Evolutionary conservation across 1,284 basidiomycete species (phyloP), one percentile per base, ranked within the genome.

Genomic region (Lentinula novae-zelandiae): DNA sequence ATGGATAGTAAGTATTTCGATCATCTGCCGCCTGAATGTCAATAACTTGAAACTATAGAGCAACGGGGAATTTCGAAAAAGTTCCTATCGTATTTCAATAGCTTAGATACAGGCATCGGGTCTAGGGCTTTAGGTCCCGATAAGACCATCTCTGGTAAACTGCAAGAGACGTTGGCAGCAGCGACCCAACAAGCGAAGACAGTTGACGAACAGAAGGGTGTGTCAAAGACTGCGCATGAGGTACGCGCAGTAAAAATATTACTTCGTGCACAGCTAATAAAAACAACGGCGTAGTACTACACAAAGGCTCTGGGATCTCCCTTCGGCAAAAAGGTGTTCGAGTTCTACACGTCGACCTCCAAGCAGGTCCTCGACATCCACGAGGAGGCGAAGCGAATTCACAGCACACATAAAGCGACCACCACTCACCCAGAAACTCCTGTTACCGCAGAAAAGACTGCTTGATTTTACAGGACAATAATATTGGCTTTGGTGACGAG

Each of bases 311-410:
- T 96, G 36, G 53, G 79, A 33, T 93, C 91, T 22, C 84, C 90
- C 0, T 74, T 89, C 33, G 95, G 93, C n/a, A 82, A 89, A 76
- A 88, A 84, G 71, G 89, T 93, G 46, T 74, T 78, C 42, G 69
- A 74, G 0, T 95, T 94, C 73, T 95, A 95, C 76, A 93, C 90
- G 8, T 76, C 75, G 22, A 92, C 92, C 0, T 81, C 86, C 34
- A 95, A 95, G 74, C 89, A 93, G 70, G 85, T 92, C 15, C 71
- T 80, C 40, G 93, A 95, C 69, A 93, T 95, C 58, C 93, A 95
- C 69, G 92, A 93, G 68, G 93, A 96, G 73, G 93, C 93, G 1
- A 78, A 81, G 61, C 85, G 93, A 49, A 91, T 95, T 68, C 82
- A 84, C 33, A 80, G 81, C 22, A 74, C 79, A 60, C 83, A 90